Conservation (phyloP, 2,329 filamentous ascomycete species). For the Microascus cirrosus region DNA sequence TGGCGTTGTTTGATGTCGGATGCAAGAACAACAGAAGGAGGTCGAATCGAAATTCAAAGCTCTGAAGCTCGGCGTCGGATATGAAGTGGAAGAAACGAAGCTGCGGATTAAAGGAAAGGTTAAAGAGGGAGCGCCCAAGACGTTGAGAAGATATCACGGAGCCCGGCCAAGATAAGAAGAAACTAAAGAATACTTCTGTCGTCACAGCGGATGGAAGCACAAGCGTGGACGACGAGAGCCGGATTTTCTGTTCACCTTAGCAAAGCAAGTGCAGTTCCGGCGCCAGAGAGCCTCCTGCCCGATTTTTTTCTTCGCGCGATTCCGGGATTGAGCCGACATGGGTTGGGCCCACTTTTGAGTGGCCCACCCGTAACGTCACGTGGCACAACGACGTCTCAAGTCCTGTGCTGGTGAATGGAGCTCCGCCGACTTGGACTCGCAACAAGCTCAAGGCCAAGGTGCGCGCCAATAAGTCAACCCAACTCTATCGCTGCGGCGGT, state of each 20-base stretch:
- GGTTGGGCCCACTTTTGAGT: neutral
- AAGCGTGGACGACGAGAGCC: neutral
- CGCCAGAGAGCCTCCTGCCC: neutral
- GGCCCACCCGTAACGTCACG: neutral
- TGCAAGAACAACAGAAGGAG: neutral
- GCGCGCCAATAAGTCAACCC: neutral
- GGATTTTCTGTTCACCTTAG: neutral
- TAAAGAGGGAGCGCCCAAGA: neutral
- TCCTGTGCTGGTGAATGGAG: neutral
- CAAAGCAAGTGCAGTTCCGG: neutral
- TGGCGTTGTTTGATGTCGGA: neutral
- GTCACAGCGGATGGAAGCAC: neutral
- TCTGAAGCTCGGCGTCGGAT: neutral
- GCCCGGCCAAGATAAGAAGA: neutral
- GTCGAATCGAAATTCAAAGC: conserved; percentile 1
- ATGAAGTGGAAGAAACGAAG: neutral
- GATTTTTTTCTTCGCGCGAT: conserved; percentile 3
- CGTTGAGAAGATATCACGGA: neutral
- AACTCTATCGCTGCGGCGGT: neutral
- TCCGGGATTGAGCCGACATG: conserved; percentile 3
- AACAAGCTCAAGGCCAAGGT: neutral
- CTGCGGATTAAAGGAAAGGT: neutral
- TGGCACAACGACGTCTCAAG: neutral
- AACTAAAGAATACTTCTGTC: neutral
- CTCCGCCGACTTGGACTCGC: neutral